Evolutionary conservation across 768 basidiomycete genomes (phyloP), one percentile per base, ranked within the genome.

Genomic region (Suillus subalutaceus): DNA sequence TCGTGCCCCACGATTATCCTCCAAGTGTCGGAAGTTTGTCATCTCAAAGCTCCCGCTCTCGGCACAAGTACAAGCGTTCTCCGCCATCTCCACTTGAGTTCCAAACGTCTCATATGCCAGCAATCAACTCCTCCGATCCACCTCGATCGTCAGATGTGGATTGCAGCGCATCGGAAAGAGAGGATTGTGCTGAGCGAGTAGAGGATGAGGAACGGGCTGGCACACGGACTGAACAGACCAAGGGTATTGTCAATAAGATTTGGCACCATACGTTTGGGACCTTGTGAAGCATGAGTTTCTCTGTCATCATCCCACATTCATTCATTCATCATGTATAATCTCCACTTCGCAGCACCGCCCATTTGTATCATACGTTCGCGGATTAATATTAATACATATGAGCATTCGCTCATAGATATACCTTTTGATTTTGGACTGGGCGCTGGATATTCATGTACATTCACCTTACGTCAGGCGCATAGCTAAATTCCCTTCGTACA

Each of bases 121-220:
- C 78, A 9, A 72, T 80, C 64, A 80, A 80, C 64, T 77, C 77
- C 2, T 75, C 79, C 4, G 72, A 70, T 68, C 32, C 71, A 40
- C 44, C 66, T 20, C 69, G 41, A 60, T 60, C 41, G 9, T 6
- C 67, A 35, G 65, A 52, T n/a, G 61, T 70, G 6, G 69, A 71
- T 43, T 65, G 71, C 65, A 71, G 74, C 50, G 41, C 48, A 43
- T 69, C 84, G 88, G 80, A 80, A 23, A 82, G 86, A 35, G 81
- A 81, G 53, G 85, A 87, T 57, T 89, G 86, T 88, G 85, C 79
- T 16, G 80, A 82, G 44, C 77, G 78, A 63, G 79, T 79, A 1
- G 80, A 78, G 0, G 83, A 84, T 58, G 85, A 85, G 59, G 84
- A 85, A 20, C 81, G 80, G 83, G 81, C 80, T 23, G 81, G 79